Conservation (phyloP, 1,284 basidiomycete genomes). For the Ustilago loliicola region DNA sequence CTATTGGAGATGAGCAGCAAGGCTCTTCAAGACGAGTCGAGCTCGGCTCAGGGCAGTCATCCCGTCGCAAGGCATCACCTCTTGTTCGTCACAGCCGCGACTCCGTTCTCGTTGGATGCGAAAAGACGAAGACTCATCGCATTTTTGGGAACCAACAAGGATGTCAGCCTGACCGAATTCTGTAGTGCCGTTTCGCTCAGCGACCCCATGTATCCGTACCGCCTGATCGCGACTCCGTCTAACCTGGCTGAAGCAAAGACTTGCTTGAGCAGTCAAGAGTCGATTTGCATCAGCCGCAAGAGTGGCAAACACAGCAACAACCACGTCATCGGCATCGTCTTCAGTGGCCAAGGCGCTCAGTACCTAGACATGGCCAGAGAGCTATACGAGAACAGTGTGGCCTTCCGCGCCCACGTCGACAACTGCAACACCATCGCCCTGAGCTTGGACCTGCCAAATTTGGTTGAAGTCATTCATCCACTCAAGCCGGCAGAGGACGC, state of each 20-base stretch:
- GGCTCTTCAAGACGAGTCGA: not conserved
- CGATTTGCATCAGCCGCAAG: constrained; percentile 7
- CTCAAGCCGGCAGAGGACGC: not conserved
- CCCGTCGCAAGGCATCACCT: constrained; percentile 15
- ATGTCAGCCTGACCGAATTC: constrained; percentile 34
- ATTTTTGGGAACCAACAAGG: constrained; percentile 27
- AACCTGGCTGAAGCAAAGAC: constrained; percentile 25
- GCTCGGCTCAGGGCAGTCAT: not conserved
- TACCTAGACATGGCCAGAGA: constrained; percentile 51
- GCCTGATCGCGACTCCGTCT: constrained; percentile 27
- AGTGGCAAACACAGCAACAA: not conserved
- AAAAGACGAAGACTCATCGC: constrained; percentile 36
- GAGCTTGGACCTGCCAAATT: constrained; percentile 22
- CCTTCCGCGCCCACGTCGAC: constrained; percentile 41
- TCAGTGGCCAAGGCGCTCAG: constrained; percentile 56
- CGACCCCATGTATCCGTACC: constrained; percentile 38
- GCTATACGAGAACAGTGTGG: constrained; percentile 28
- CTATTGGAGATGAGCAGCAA: constrained; percentile 17
- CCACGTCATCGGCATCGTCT: constrained; percentile 28
- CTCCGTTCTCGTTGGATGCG: constrained; percentile 42
- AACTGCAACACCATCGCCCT: constrained; percentile 37
- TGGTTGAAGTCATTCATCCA: constrained; percentile 44
- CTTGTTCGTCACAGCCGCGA: constrained; percentile 44
- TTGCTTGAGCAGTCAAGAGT: constrained; percentile 44
- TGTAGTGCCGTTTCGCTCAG: constrained; percentile 47